Conservation (phyloP, 495 filamentous ascomycete genomes). For the Hypomontagnella submonticulosa region DNA sequence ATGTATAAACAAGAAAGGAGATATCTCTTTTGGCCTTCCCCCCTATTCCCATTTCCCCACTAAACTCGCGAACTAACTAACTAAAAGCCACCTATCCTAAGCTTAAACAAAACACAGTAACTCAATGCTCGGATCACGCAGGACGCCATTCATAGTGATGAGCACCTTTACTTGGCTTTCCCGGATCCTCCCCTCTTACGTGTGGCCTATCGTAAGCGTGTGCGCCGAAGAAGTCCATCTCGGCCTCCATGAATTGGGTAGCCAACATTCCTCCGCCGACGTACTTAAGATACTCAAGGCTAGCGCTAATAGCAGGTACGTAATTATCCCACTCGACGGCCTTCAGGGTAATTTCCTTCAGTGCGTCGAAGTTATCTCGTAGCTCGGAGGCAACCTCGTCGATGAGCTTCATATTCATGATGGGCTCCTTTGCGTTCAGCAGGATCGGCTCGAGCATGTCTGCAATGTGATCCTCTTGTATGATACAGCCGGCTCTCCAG, state of each 20-base stretch:
- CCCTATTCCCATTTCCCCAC: no score
- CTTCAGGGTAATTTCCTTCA: conserved; percentile 69
- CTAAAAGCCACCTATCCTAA: no score
- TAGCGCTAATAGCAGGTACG: conserved; percentile 71
- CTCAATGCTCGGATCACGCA: no score
- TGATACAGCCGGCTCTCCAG: conserved; percentile 81
- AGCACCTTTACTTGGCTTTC: conserved; percentile 60
- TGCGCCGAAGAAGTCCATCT: conserved; percentile 81
- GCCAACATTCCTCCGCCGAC: conserved; percentile 56
- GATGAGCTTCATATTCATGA: conserved; percentile 48
- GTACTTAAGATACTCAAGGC: conserved; percentile 77
- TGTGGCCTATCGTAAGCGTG: conserved; percentile 71
- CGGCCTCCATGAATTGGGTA: conserved; percentile 78
- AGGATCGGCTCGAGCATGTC: conserved; percentile 62
- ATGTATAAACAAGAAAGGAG: no score
- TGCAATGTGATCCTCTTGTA: conserved; percentile 73
- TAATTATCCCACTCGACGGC: conserved; percentile 70
- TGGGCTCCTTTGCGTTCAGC: conserved; percentile 24
- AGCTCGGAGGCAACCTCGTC: conserved; percentile 65
- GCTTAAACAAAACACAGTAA: no score
- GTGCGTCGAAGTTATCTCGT: conserved; percentile 57
- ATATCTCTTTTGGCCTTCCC: no score
- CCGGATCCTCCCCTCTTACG: conserved; percentile 51
- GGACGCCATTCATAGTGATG: conserved; percentile 70
- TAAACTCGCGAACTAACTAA: no score